Conservation (phyloP, 345 rosid species). For the Angophora floribunda region DNA sequence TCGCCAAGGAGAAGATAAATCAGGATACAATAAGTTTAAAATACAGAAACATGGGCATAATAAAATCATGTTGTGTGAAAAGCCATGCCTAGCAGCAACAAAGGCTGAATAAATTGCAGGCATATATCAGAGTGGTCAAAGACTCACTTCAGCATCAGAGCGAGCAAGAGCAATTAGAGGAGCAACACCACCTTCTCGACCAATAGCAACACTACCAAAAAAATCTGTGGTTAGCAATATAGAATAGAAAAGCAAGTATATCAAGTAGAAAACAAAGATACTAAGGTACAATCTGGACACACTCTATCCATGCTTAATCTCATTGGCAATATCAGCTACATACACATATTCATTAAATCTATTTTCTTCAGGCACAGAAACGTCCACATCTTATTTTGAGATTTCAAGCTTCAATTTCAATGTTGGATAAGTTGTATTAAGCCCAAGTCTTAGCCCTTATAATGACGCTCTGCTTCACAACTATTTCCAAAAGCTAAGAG, state of each 20-base stretch:
- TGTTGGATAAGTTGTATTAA: not conserved
- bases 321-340: not conserved
- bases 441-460: not conserved
- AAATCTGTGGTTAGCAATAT: not conserved
- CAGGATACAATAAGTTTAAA: not conserved
- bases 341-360: not conserved
- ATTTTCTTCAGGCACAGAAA: not conserved
- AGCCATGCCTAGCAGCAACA: not conserved
- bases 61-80: not conserved
- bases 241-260: not conserved
- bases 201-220: slow-evolving; percentile 28
- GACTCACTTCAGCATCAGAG: slow-evolving; percentile 31
- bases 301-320: not conserved
- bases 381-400: not conserved
- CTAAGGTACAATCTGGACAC: not conserved
- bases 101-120: not conserved
- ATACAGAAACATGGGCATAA: not conserved
- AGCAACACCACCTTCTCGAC: slow-evolving; percentile 39
- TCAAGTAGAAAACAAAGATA: not conserved
- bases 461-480: not conserved
- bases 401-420: not conserved
- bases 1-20: not conserved
- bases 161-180: slow-evolving; percentile 36
- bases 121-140: not conserved
- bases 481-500: not conserved